These are phyloP conservation scores for Carex scoparia DNA, from an alignment of 176 grass and related monocot genomes.

Conservation along the genomic window DNA sequence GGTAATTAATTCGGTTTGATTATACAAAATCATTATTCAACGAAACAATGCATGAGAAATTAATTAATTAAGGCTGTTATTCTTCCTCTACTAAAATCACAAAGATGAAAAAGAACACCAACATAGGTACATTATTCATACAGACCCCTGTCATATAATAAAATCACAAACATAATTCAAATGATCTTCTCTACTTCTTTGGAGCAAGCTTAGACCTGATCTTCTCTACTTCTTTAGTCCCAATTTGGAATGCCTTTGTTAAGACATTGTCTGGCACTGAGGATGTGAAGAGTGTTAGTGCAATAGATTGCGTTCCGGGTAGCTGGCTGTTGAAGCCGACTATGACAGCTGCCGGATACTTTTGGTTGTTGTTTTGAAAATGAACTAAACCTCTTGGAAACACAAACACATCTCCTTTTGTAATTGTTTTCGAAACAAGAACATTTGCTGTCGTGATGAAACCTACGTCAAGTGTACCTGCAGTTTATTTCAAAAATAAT, in stretches of 20 bases:
- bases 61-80: not conserved
- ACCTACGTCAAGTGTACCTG: slow-evolving; percentile 17
- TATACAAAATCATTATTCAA: not conserved
- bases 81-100: not conserved
- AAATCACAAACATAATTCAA: not conserved
- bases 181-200: not conserved
- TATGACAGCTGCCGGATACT: slow-evolving; percentile 12
- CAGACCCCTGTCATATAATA: not conserved
- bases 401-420: slow-evolving; percentile 21
- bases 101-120: not conserved
- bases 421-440: slow-evolving; percentile 23
- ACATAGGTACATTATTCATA: not conserved
- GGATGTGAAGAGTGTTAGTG: slow-evolving; percentile 23
- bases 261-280: slow-evolving; percentile 11
- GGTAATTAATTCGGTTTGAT: too few relatives aligned
- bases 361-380: slow-evolving; percentile 26
- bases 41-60: not conserved
- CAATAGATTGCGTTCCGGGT: slow-evolving; percentile 14
- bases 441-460: slow-evolving; percentile 26
- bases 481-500: not conserved
- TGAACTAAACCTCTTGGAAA: slow-evolving; percentile 29
- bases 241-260: slow-evolving; percentile 22
- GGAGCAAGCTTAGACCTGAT: slow-evolving; percentile 25
- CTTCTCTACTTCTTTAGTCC: slow-evolving; percentile 29
- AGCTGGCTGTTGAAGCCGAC: slow-evolving; percentile 24